phyloP scores from a whole-genome alignment of 2,329 filamentous ascomycete genomes.

The Diaporthe sp. region DNA sequence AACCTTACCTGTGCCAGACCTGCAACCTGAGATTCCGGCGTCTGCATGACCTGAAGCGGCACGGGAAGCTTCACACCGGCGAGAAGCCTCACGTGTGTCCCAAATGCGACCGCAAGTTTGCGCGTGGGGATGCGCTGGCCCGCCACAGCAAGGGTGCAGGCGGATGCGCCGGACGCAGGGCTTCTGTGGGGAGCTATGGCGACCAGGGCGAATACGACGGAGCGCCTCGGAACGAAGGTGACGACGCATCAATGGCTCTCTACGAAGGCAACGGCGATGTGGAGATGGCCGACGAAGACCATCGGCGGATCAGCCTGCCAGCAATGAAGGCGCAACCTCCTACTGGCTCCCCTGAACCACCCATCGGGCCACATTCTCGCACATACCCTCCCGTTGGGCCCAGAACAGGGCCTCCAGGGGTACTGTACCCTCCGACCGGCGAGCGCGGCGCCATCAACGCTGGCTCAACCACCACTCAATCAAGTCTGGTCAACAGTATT shows the following conservation, averaged over 20 bases:
- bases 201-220: slow-evolving; percentile 80
- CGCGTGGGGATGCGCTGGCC: slow-evolving; percentile 92
- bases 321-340: slow-evolving; percentile 81
- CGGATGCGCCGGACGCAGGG: slow-evolving; percentile 90
- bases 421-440: slow-evolving; percentile 73
- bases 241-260: slow-evolving; percentile 69
- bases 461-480: slow-evolving; percentile 64
- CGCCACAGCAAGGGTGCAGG: slow-evolving; percentile 96
- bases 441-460: slow-evolving; percentile 65
- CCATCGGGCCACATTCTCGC: slow-evolving; percentile 72
- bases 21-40: slow-evolving; percentile 93
- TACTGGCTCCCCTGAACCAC: slow-evolving; percentile 64
- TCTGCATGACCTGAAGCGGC: slow-evolving; percentile 94
- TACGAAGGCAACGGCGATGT: slow-evolving; percentile 72
- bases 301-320: slow-evolving; percentile 77
- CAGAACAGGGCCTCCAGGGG: slow-evolving; percentile 60
- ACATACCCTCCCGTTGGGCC: slow-evolving; percentile 82
- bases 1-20: slow-evolving; percentile 94
- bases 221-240: slow-evolving; percentile 60
- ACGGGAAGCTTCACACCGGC: slow-evolving; percentile 96
- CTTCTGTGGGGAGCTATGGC: slow-evolving; percentile 86
- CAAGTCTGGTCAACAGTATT: slow-evolving; percentile 59
- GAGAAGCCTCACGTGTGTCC: slow-evolving; percentile 95
- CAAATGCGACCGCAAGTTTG: slow-evolving; percentile 95
- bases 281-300: slow-evolving; percentile 70